These are phyloP conservation scores for Setaria viridis DNA, from an alignment of 202 grass and related monocot species.

Conservation along the genomic window DNA sequence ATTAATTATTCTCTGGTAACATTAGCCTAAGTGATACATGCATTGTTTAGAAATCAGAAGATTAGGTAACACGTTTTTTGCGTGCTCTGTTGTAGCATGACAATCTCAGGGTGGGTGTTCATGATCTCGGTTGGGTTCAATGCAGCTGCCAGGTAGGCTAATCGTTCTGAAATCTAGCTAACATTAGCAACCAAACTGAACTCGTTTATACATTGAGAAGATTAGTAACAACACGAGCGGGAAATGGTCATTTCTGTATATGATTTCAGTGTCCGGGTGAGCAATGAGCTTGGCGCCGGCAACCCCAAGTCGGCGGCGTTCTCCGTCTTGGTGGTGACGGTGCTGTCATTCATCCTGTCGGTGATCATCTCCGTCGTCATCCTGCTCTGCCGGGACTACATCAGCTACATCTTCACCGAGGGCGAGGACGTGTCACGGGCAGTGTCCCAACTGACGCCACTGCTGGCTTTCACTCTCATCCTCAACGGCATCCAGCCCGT, in stretches of 20 bases:
- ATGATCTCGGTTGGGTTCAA: conserved; percentile 26
- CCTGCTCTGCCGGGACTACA: conserved; percentile 59
- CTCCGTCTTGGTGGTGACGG: conserved; percentile 69
- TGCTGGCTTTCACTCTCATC: conserved; percentile 66
- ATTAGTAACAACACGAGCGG: too few relatives aligned
- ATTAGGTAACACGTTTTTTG: background rate
- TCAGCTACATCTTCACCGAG: conserved; percentile 86
- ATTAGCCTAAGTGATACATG: too few relatives aligned
- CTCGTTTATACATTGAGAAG: background rate
- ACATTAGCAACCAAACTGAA: background rate
- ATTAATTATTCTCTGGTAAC: too few relatives aligned
- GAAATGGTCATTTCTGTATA: too few relatives aligned
- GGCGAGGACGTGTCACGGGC: conserved; percentile 65
- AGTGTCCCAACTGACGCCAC: conserved; percentile 64
- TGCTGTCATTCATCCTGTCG: conserved; percentile 57
- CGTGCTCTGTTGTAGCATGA: background rate
- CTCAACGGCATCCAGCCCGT: conserved; percentile 94
- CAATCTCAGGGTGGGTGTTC: conserved; percentile 17
- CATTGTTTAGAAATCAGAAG: background rate
- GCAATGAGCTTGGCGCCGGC: conserved; percentile 35
- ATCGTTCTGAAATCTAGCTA: too few relatives aligned
- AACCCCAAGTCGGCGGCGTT: conserved; percentile 69
- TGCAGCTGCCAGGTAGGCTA: conserved; percentile 8
- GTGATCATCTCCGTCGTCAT: conserved; percentile 45
- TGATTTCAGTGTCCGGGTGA: background rate